A percentile compares a stretch with the other conserved stretches of the same genome.
These are phyloP conservation scores for Penicillium sclerotigenum DNA, from an alignment of 2,329 filamentous ascomycete species.

Conservation along the genomic window DNA sequence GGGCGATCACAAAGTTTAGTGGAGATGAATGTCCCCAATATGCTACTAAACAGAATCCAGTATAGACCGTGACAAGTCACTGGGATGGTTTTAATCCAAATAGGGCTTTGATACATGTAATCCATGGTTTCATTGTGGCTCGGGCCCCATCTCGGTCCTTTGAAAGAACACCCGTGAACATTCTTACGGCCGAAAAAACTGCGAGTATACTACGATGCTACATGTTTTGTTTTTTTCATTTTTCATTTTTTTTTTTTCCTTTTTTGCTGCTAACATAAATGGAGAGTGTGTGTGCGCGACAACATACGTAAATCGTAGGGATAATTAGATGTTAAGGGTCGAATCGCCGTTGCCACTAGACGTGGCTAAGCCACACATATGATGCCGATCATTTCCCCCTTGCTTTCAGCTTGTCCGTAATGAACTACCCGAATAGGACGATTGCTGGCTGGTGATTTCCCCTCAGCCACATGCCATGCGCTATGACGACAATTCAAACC, in stretches of 20 bases:
- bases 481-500: slow-evolving; percentile 3
- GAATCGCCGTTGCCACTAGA: not conserved
- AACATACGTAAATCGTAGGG: not conserved
- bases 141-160: not conserved
- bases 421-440: not conserved
- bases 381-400: slow-evolving; percentile 2
- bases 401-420: not conserved
- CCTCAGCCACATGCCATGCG: slow-evolving; percentile 6
- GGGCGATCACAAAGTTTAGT: not conserved
- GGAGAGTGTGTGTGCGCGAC: not conserved
- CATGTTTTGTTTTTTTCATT: not conserved
- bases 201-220: not conserved
- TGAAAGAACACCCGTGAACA: not conserved
- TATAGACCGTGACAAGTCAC: not conserved
- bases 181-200: not conserved
- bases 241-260: not conserved
- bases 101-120: not conserved
- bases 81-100: not conserved
- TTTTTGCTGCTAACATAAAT: not conserved
- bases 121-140: not conserved
- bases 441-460: not conserved
- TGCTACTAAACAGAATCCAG: not conserved
- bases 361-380: not conserved
- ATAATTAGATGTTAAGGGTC: not conserved
- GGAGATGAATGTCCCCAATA: not conserved